Base-by-base conservation (phyloP, 2,329 filamentous ascomycete species). In the Plectosphaerella plurivora region DNA sequence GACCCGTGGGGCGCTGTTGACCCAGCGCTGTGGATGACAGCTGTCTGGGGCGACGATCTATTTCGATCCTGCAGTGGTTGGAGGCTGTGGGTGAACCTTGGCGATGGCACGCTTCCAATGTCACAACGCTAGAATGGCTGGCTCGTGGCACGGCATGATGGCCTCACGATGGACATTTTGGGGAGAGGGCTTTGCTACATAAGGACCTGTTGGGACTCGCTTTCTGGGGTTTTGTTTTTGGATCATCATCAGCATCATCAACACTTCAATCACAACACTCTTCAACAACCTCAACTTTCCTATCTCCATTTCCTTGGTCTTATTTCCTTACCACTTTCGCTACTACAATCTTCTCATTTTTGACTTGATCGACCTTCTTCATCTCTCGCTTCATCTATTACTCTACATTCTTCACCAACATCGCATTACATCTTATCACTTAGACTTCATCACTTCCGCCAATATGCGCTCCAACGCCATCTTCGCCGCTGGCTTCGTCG, bases 381-480 rank as follows among this genome's bases (percentile, higher is more conserved):
- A 18, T 41, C 37, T 41, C 14, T 41, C 16, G 15, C 37, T n/a
- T n/a, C 37, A 41, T 41, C 14, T 8, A n/a, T 18, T 8, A n/a
- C 15, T 18, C 37, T 41, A 3, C 37, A 41, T 7, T 41, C 37
- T 18, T 41, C 37, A 41, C 16, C 41, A 18, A 4, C 24, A 24
- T n/a, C 47, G 41, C 20, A 47, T 14, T 20, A 14, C 15, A 18
- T 15, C 24, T 47, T 18, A 9, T 48, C 14, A 36, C 28, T 33
- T 35, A 33, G 46, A 22, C 33, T 18, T 20, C 14, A 33, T 28
- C n/a, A 18, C 20, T 22, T 15, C 24, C 28, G 35, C 25, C 48
- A 53, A 37, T 12, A 65, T 64, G 63, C 50, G 59, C 49, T 49
- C 61, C 59, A 60, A 59, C 42, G 8, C 41, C 41, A 56, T 57